A percentile compares a stretch with the other conserved stretches of the same genome.
Conservation (phyloP, 140 eudicot genomes). For the Flaveria floridana region DNA sequence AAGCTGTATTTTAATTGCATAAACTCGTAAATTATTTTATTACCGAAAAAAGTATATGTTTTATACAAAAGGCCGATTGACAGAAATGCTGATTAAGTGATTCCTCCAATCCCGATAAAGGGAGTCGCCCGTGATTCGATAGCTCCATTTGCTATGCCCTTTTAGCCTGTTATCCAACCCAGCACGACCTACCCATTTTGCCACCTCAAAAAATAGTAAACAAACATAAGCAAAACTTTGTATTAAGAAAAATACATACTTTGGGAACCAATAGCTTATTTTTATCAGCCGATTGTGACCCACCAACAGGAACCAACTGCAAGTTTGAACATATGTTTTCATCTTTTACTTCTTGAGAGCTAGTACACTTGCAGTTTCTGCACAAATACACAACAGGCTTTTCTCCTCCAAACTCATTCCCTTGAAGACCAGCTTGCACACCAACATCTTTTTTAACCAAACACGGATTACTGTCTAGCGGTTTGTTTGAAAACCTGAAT, state of each 20-base stretch:
- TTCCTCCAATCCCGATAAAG: too few species aligned
- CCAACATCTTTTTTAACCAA: slow-evolving; percentile 62
- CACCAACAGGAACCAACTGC: slow-evolving; percentile 63
- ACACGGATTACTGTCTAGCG: slow-evolving; percentile 49
- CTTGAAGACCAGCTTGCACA: slow-evolving; percentile 57
- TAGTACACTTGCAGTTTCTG: slow-evolving; percentile 49
- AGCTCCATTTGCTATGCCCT: neutral
- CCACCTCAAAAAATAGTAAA: neutral
- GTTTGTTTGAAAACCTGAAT: slow-evolving; percentile 66
- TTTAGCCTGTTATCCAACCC: neutral
- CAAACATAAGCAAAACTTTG: neutral
- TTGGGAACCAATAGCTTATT: slow-evolving; percentile 68
- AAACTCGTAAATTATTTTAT: neutral
- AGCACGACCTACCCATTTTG: neutral
- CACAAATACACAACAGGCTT: slow-evolving; percentile 41
- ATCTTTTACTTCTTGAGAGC: slow-evolving; percentile 39
- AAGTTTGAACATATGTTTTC: slow-evolving; percentile 43
- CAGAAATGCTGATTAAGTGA: too few species aligned
- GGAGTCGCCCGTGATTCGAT: too few species aligned
- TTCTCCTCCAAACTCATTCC: slow-evolving; percentile 39
- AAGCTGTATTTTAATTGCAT: neutral
- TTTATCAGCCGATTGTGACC: slow-evolving; percentile 46
- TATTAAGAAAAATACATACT: slow-evolving; percentile 43
- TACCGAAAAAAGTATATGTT: neutral
- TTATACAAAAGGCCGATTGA: neutral